Evolutionary conservation across 2,329 filamentous ascomycete genomes (phyloP).

Genomic region (Pestalotiopsis fici): DNA sequence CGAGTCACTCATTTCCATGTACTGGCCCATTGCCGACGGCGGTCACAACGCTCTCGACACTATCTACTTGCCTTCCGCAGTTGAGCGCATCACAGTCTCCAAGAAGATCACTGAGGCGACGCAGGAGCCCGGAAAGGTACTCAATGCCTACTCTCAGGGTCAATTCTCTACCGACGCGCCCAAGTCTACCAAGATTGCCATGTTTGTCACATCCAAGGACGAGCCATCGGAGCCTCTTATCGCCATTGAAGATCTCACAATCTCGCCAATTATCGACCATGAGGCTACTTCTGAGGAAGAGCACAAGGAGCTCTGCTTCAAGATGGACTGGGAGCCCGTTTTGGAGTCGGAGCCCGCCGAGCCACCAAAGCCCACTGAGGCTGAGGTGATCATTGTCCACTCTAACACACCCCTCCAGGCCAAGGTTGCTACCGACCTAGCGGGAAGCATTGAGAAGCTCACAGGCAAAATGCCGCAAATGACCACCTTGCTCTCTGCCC

Average conservation of each 20-base stretch:
- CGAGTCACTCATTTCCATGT: constrained; percentile 41
- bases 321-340: constrained; percentile 46
- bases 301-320: constrained; percentile 46
- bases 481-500: constrained; percentile 28
- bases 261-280: constrained; percentile 42
- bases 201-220: constrained; percentile 33
- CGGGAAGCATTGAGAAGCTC: constrained; percentile 28
- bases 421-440: constrained; percentile 33
- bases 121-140: constrained; percentile 27
- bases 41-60: constrained; percentile 29
- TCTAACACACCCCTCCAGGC: constrained; percentile 31
- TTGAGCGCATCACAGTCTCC: constrained; percentile 38
- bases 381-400: constrained; percentile 39
- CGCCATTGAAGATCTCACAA: constrained; percentile 35
- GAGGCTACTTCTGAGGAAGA: constrained; percentile 27
- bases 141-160: constrained; percentile 37
- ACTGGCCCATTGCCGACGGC: constrained; percentile 38
- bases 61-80: constrained; percentile 44
- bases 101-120: constrained; percentile 24
- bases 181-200: constrained; percentile 34
- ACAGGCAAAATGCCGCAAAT: constrained; percentile 34
- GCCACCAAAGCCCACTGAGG: constrained; percentile 20
- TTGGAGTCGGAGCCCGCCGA: constrained; percentile 25
- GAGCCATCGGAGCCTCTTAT: constrained; percentile 33
- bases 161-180: constrained; percentile 27